Evolutionary conservation across 139 green algal genomes (phyloP), one percentile per base, ranked within the genome.

Genomic region (Coelastrella sp.): DNA sequence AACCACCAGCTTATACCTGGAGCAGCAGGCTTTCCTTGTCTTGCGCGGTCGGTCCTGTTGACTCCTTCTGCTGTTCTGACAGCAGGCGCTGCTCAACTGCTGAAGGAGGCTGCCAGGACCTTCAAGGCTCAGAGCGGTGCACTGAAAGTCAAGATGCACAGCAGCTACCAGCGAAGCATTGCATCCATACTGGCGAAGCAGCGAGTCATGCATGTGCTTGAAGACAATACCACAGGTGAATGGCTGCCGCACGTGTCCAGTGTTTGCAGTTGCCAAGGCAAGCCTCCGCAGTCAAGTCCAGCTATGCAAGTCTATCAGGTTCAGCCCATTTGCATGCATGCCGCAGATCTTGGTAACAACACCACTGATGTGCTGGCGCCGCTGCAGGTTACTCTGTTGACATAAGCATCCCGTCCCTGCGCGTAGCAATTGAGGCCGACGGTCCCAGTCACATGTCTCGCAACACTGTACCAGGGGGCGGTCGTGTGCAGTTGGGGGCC

Each of bases 341-440:
- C 15, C 35, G 27, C 83, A 14, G 17, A 25, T 19, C 82, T 27
- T 1, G 57, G 35, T 49, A 49, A 49, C 35, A 49, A 49, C 35
- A 49, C 3, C 35, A 49, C 35, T 24, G 15, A 20, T 84, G 10
- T 63, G 14, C 25, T 6, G 57, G 65, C 70, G 49, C 56, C 66
- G 84, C 81, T 68, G 27, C 90, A 92, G 93, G 93, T 35, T 95
- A 95, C 80, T 85, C 91, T 8, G 56, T 95, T 19, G 93, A 95
- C 85, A 87, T 95, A 58, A 89, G 83, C 68, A 65, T 95, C 73
- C 92, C 92, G 3, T 22, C 35, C 8, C 89, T 93, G 57, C 81
- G 89, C 0, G 65, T 95, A 15, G 94, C 94, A 0, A 90, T 96
- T 1, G 94, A 96, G 83, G 94, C 93, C n/a, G 94, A 96, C 70